Evolutionary conservation across 148 eudicot genomes (phyloP), one percentile per base, ranked within the genome.

Genomic region (Silene latifolia): DNA sequence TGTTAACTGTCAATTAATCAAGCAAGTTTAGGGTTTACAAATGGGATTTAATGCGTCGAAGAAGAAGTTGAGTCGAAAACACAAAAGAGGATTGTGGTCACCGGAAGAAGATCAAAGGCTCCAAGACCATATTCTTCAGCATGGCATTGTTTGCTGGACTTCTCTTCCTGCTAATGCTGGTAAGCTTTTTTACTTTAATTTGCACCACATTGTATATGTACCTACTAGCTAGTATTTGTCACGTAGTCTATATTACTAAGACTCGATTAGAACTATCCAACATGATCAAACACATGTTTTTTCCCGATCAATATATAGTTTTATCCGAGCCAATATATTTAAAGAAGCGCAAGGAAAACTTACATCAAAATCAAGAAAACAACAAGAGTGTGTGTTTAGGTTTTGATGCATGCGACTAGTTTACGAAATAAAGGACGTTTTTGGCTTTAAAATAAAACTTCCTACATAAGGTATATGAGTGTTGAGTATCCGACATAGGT

Each of bases 71-170:
- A 78, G 72, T 48, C 63, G 69, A 73, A 93, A 88, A 81, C 88
- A 88, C 78, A 91, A 83, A 73, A 91, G 87, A 80, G 98, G 98
- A 14, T 67, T 91, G 25, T 93, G 98, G 98, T 93, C 98, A 32
- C 98, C 98, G 0, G 91, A 91, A 59, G 98, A 93, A 83, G 98
- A 93, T 73, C 85, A 82, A 42, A 89, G 81, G 81, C 97, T 93
- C 32, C 85, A 76, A 74, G 78, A 80, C 61, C 85, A 88, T 69
- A 79, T 91, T 74, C 73, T 86, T 73, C 80, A 81, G n/a, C 76
- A 87, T 81, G 98, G 98, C 83, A 89, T 85, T 82, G 83, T 89
- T 78, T 89, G 90, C 71, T 93, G 98, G 98, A 91, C 87, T 74
- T 85, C 98, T 56, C 84, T 93, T 54, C 93, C 98, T 2, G 21